Conservation (phyloP, 805 yeast genomes). For the Candida taoyuanica region DNA sequence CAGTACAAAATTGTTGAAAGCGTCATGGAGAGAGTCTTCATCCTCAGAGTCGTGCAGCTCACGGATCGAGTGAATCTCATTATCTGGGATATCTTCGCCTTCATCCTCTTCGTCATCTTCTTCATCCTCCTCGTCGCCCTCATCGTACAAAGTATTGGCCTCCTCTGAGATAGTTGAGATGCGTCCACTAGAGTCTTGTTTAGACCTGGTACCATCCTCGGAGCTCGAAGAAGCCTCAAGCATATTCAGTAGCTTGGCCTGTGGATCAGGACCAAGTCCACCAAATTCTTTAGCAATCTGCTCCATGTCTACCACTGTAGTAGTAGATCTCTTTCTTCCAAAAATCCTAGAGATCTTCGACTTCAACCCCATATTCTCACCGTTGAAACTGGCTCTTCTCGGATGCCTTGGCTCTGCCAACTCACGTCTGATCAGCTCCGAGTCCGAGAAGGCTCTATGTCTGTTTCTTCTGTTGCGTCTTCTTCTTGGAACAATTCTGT, state of each 20-base stretch:
- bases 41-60: constrained; percentile 23
- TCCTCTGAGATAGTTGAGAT: neutral
- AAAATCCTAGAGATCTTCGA: constrained; percentile 13
- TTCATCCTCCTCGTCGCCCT: constrained; percentile 22
- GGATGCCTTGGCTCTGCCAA: constrained; percentile 20
- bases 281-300: constrained; percentile 7
- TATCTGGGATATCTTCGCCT: constrained; percentile 15
- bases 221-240: no score
- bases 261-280: neutral
- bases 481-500: constrained; percentile 77
- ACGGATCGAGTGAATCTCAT: constrained; percentile 17
- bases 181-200: no score
- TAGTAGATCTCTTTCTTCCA: constrained; percentile 12
- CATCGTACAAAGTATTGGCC: no score
- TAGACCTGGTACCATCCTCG: no score
- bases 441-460: constrained; percentile 25
- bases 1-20: constrained; percentile 16
- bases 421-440: constrained; percentile 26
- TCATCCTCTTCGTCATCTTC: constrained; percentile 13
- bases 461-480: constrained; percentile 41
- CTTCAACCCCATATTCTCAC: constrained; percentile 9
- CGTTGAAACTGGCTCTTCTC: constrained; percentile 21
- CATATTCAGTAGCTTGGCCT: neutral
- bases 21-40: constrained; percentile 12
- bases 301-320: constrained; percentile 5